phyloP scores from a whole-genome alignment of 2,329 filamentous ascomycete species.

The Drechslerella stenobrocha region DNA sequence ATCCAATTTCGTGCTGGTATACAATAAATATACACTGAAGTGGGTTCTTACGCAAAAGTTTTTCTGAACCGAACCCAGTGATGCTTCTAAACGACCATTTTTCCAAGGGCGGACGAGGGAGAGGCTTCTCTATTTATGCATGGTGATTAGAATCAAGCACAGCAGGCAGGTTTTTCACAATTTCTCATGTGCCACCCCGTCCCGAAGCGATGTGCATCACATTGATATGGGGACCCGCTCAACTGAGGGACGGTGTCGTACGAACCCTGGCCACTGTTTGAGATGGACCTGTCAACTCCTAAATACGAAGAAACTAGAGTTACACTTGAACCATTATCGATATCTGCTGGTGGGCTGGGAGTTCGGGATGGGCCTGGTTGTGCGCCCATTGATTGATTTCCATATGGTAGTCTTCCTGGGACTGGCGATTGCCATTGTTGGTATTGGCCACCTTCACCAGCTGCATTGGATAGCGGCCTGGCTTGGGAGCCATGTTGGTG shows the following conservation, averaged over 20 bases:
- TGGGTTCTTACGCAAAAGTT: constrained; percentile 16
- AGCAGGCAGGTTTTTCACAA: not conserved
- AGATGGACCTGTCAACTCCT: constrained; percentile 11
- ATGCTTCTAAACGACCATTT: constrained; percentile 37
- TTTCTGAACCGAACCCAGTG: constrained; percentile 31
- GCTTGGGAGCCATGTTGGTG: not conserved
- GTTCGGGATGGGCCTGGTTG: not conserved
- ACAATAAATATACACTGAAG: not conserved
- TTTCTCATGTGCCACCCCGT: not conserved
- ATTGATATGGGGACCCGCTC: no score
- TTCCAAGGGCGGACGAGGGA: constrained; percentile 32
- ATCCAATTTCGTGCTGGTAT: not conserved
- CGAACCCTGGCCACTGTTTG: constrained; percentile 25
- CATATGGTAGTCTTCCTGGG: constrained; percentile 22
- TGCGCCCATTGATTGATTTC: constrained; percentile 18
- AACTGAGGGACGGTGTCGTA: constrained; percentile 4
- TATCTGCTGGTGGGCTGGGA: constrained; percentile 9
- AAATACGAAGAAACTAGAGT: constrained; percentile 3
- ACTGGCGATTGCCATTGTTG: not conserved
- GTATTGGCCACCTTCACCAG: constrained; percentile 7
- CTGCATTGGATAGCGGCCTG: not conserved
- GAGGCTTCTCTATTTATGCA: constrained; percentile 37
- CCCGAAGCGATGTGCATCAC: no score
- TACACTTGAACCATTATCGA: constrained; percentile 3
- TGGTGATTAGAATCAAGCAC: constrained; percentile 13